These are phyloP conservation scores for Trichocladium antarcticum DNA, from an alignment of 495 filamentous ascomycete genomes.

Conservation along the genomic window DNA sequence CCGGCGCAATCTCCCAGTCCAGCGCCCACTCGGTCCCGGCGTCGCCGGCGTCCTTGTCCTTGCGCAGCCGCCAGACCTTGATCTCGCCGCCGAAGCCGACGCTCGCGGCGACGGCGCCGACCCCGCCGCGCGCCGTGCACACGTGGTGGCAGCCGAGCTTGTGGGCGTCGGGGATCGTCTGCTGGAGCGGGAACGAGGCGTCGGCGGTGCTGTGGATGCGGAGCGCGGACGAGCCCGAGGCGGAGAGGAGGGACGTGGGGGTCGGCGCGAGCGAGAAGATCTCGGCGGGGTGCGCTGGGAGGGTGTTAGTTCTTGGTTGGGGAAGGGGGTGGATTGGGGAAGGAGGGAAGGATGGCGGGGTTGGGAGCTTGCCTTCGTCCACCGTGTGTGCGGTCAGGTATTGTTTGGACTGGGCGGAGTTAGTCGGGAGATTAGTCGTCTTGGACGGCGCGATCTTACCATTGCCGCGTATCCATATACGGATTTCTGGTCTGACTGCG, in stretches of 20 bases:
- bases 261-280: slow-evolving; percentile 88
- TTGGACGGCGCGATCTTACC: slow-evolving; percentile 19
- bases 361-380: slow-evolving; percentile 49
- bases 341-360: not conserved
- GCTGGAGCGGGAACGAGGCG: slow-evolving; percentile 59
- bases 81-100: slow-evolving; percentile 81
- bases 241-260: slow-evolving; percentile 61
- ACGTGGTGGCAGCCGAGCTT: slow-evolving; percentile 84
- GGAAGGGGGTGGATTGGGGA: not conserved
- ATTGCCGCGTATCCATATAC: slow-evolving; percentile 32
- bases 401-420: slow-evolving; percentile 72
- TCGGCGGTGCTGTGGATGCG: slow-evolving; percentile 62
- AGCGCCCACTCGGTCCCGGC: slow-evolving; percentile 30
- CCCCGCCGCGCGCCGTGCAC: slow-evolving; percentile 44
- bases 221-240: slow-evolving; percentile 68
- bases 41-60: slow-evolving; percentile 17
- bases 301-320: not conserved
- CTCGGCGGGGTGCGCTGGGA: slow-evolving; percentile 67
- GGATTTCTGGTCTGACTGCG: not conserved
- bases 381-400: slow-evolving; percentile 85
- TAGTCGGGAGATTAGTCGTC: not conserved
- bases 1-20: slow-evolving; percentile 25
- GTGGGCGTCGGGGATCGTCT: slow-evolving; percentile 67
- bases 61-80: slow-evolving; percentile 52
- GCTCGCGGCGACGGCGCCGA: slow-evolving; percentile 62